Evolutionary conservation across 257 asterid genomes (phyloP), one percentile per base, ranked within the genome.

Genomic region (Solanum piurae): DNA sequence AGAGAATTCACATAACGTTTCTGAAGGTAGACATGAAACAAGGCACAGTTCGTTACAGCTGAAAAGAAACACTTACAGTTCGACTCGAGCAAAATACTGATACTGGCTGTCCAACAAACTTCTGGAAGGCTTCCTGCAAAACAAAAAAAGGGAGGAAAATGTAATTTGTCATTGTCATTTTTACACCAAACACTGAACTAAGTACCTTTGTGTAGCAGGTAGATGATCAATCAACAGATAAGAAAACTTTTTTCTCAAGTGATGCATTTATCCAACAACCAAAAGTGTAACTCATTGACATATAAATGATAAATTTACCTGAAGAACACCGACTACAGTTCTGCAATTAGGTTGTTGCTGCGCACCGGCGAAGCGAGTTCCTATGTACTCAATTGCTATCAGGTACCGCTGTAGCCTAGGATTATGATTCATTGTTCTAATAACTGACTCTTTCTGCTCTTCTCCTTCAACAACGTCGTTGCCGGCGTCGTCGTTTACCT

Each of bases 281-380:
- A 44, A 74, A 74, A 38, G 34, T 9, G 9, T 37, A 8, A 23
- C 34, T 75, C 23, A 76, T n/a, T 76, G 60, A n/a, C 36, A 40
- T 18, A 88, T 2, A 71, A 55, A 52, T 83, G 52, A 88, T 38
- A 42, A 84, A 55, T 25, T 74, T 38, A 96, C 99, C 93, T 93
- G 92, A 27, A 96, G 97, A 84, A 91, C 98, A 87, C 98, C 99
- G 46, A 93, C 95, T 36, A 94, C 99, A 12, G 99, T 97, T 89
- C 98, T 92, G 73, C 92, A 87, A 68, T 86, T 89, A 44, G 95
- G 12, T 90, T 97, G 99, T 87, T 93, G 90, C 38, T 97, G 99
- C 25, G 99, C 99, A 33, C 99, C 98, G 68, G 94, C 92, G 89
- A 97, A 97, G 82, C 94, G 94, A 83, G 97, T 93, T 60, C 99